Percentiles rank a stretch among this genome's conserved stretches.
Evolutionary conservation across 2,329 filamentous ascomycete genomes (phyloP).

Genomic region (Aspergillus sp.): DNA sequence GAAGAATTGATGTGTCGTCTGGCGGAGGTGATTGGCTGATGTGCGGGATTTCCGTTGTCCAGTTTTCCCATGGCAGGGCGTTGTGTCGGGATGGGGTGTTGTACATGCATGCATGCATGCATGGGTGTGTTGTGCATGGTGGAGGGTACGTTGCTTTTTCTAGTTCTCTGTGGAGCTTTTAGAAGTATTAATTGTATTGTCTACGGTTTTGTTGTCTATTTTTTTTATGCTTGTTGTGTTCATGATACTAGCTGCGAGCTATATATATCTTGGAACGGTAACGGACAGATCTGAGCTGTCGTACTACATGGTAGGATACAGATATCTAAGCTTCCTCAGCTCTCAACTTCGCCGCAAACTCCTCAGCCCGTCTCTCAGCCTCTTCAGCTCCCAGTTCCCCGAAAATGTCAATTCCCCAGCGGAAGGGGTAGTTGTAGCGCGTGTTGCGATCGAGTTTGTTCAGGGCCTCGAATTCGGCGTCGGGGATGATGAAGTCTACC

Average conservation of each 20-base stretch:
- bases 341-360: slow-evolving; percentile 29
- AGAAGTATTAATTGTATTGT: too few relatives aligned
- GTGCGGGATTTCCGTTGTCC: not conserved
- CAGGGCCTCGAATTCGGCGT: slow-evolving; percentile 36
- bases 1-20: not conserved
- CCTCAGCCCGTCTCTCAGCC: slow-evolving; percentile 32
- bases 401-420: slow-evolving; percentile 43
- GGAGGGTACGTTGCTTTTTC: too few relatives aligned
- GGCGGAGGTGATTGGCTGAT: too few relatives aligned
- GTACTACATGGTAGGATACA: not conserved
- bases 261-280: not conserved
- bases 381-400: slow-evolving; percentile 38
- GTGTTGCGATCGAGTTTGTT: slow-evolving; percentile 39
- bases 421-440: slow-evolving; percentile 41
- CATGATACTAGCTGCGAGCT: not conserved
- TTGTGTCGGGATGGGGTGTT: not conserved
- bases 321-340: not conserved
- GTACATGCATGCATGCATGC: not conserved
- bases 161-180: too few relatives aligned
- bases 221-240: too few relatives aligned
- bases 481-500: slow-evolving; percentile 42
- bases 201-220: too few relatives aligned
- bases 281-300: not conserved
- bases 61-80: not conserved
- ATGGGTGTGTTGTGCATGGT: not conserved